Evolutionary conservation across 139 green algal genomes (phyloP), one percentile per base, ranked within the genome.

Genomic region (Chlamydomonas sphaeroides): DNA sequence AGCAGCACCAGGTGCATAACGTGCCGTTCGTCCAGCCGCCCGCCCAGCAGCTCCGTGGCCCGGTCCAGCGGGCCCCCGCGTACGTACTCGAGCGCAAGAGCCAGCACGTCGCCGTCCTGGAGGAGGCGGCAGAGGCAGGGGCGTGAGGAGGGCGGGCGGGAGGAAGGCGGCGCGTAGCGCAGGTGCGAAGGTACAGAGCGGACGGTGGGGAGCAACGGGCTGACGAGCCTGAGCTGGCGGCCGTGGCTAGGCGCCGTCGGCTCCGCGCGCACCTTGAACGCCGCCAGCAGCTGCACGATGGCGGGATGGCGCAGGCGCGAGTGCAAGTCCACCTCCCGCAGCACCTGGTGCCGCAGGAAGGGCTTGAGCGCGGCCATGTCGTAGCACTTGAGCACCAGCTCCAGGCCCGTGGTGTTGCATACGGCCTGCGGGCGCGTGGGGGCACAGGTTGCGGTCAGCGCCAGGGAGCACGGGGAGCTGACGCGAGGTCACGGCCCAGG

Each of bases 241-340:
- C 18, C 33, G 11, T 10, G 6, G 62, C 11, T 26, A 3, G 7
- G 33, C 33, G 33, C 3, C 5, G 15, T 0, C 35, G 1, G 2
- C 35, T 2, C 17, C 63, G 15, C 25, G 1, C 75, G 3, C 74
- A 84, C 83, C 63, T 68, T 72, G 78, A 88, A 88, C 10, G 70
- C 70, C 0, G 84, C 78, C 5, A 83, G 70, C n/a, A 88, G 69
- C 21, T 67, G 57, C 35, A 85, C 41, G 21, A 84, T 70, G 63
- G 75, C 68, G 23, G 84, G 63, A 78, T 88, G 84, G 14, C 32
- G 32, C 38, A 88, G 51, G 10, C 66, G 57, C 32, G 48, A 28
- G 45, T 88, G 84, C 53, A 88, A 41, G 26, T 71, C 30, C 6
- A 75, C 57, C 78, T 88, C 84, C 7, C 84, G 61, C 15, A 78